A percentile compares a stretch with the other conserved stretches of the same genome.
These are phyloP conservation scores for Collybiopsis confluens DNA, from an alignment of 768 basidiomycete species.

Conservation along the genomic window DNA sequence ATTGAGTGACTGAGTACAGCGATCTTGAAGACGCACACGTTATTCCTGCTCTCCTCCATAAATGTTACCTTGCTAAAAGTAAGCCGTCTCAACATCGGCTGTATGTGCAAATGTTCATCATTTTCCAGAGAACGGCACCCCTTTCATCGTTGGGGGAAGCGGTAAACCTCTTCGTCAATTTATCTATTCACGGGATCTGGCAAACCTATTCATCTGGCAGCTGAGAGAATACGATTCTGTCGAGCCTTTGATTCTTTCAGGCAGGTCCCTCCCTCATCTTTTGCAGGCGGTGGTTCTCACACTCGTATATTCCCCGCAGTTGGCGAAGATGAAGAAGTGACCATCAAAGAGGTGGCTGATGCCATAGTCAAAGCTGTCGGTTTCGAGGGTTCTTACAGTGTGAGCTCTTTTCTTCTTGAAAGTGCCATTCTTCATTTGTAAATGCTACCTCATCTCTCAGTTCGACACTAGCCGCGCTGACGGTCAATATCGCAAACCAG, in stretches of 20 bases:
- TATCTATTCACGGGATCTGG: slow-evolving; percentile 94
- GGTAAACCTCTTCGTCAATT: slow-evolving; percentile 96
- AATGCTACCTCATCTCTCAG: slow-evolving; percentile 33
- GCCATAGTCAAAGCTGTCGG: slow-evolving; percentile 83
- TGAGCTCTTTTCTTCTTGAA: too few species aligned
- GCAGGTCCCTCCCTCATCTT: slow-evolving; percentile 29
- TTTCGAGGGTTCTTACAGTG: slow-evolving; percentile 73
- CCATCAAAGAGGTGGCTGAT: slow-evolving; percentile 86
- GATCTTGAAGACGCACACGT: slow-evolving; percentile 91
- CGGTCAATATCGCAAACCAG: slow-evolving; percentile 95
- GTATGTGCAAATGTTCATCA: not conserved
- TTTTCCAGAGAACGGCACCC: slow-evolving; percentile 70
- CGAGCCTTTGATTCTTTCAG: slow-evolving; percentile 89
- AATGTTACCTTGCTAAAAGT: slow-evolving; percentile 91
- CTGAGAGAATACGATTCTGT: slow-evolving; percentile 87
- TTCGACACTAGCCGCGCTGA: slow-evolving; percentile 85
- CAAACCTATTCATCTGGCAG: slow-evolving; percentile 93
- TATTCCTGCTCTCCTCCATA: slow-evolving; percentile 91
- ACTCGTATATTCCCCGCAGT: slow-evolving; percentile 43
- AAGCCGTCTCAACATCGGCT: slow-evolving; percentile 7
- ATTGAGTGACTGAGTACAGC: slow-evolving; percentile 33
- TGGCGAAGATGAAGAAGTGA: slow-evolving; percentile 91
- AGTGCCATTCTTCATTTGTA: too few species aligned
- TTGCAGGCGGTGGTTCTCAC: not conserved
- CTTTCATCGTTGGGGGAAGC: slow-evolving; percentile 84